phyloP scores from a whole-genome alignment of 306 rosid genomes.

The Prunus salicina region DNA sequence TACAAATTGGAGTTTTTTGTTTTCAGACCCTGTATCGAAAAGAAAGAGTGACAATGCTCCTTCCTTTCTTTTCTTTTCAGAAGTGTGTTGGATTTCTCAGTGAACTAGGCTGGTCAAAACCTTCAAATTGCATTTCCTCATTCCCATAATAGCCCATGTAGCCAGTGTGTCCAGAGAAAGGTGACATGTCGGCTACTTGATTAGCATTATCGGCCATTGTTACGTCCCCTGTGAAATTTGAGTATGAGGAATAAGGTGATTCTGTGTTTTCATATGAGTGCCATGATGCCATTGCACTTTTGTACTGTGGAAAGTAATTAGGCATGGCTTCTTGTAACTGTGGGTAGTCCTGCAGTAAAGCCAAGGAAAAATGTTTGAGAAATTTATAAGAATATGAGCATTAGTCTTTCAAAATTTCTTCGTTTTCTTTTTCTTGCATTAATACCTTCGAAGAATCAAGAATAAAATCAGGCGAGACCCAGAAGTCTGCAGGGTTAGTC shows the following conservation, averaged over 20 bases:
- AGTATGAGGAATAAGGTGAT: conserved; percentile 68
- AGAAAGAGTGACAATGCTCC: conserved; percentile 20
- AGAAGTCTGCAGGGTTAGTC: conserved; percentile 47
- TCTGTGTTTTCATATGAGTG: conserved; percentile 47
- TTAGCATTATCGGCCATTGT: conserved; percentile 42
- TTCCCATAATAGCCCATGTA: conserved; percentile 48
- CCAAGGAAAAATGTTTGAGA: conserved; percentile 17
- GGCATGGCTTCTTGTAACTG: conserved; percentile 46
- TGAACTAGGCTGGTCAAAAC: conserved; percentile 44
- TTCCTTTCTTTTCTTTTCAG: conserved; percentile 35
- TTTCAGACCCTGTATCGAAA: conserved; percentile 26
- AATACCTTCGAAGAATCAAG: conserved; percentile 88
- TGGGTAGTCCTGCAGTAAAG: conserved; percentile 58
- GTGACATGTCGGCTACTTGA: conserved; percentile 45
- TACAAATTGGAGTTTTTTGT: conserved; percentile 31
- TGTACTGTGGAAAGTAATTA: conserved; percentile 42
- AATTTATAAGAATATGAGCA: neutral
- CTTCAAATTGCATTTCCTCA: conserved; percentile 49
- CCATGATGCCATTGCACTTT: conserved; percentile 49
- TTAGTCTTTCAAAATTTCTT: neutral
- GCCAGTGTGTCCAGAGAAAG: conserved; percentile 46
- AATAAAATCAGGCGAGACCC: conserved; percentile 76
- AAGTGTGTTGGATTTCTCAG: conserved; percentile 36
- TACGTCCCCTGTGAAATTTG: conserved; percentile 51
- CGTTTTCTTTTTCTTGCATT: neutral